Base-by-base conservation (phyloP, 2,329 filamentous ascomycete species). In the Knufia fluminis region DNA sequence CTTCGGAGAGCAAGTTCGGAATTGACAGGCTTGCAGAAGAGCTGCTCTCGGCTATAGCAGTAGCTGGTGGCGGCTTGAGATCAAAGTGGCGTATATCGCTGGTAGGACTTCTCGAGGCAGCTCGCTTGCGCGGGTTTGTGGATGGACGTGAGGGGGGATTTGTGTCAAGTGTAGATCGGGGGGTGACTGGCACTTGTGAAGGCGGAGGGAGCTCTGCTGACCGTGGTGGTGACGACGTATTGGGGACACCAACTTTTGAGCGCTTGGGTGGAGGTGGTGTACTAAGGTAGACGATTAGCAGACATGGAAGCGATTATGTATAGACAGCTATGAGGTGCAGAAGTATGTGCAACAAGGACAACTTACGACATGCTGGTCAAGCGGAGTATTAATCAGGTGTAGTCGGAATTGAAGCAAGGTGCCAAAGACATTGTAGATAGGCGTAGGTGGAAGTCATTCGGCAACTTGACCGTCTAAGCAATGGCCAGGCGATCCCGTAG, bases 91-190 rank as follows among this genome's bases (percentile, higher is more conserved):
- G 22, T 2, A 56, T 54, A 32, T 58, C 52, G 19, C 56, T 28
- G 35, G 55, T 51, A 7, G 57, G 57, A 52, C 55, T 58, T 36
- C 53, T 67, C 22, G 68, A 70, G 51, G 67, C 62, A 52, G 66
- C 67, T 51, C 69, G 66, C 64, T 72, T 73, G 51, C 69, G 68
- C 32, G 70, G 65, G 54, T 69, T 71, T 17, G 54, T 26, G 24
- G 49, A 36, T 26, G 41, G 9, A 17, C 53, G 49, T 20, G 58
- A 50, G 16, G 54, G 54, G 40, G 53, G 52, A n/a, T 45, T 43
- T 4, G 46, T 48, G 20, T 48, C 26, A 28, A 48, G 24, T 2
- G 46, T 32, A 4, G 46, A 31, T 33, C 12, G n/a, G 12, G 46
- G 36, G 17, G 14, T 10, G 12, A 19, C n/a, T 3, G 46, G 22